Percentiles rank a stretch among this genome's conserved stretches.
Conservation (phyloP, 306 rosid genomes). For the Neltuma alba region DNA sequence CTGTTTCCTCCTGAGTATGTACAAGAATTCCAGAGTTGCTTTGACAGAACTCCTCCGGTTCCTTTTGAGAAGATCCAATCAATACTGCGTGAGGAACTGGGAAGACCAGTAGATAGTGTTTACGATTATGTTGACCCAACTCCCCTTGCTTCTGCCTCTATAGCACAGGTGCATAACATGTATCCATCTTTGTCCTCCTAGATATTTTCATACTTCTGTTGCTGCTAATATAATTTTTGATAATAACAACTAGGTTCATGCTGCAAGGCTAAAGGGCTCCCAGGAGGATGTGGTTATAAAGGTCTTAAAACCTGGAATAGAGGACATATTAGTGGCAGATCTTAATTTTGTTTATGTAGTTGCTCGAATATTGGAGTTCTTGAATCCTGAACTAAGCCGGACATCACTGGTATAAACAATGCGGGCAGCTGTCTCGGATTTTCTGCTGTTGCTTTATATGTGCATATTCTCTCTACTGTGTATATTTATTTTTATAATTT, state of each 20-base stretch:
- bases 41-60: constrained; percentile 89
- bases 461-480: constrained; percentile 15
- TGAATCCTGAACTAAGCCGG: constrained; percentile 90
- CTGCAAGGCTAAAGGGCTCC: constrained; percentile 88
- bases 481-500: not conserved
- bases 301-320: constrained; percentile 96
- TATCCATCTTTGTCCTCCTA: constrained; percentile 27
- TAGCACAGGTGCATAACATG: constrained; percentile 72
- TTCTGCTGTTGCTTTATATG: constrained; percentile 15
- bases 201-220: not conserved
- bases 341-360: constrained; percentile 87
- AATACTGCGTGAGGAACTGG: constrained; percentile 73
- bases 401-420: constrained; percentile 72
- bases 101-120: constrained; percentile 83
- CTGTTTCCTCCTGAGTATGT: constrained; percentile 92
- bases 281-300: constrained; percentile 93
- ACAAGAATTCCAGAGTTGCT: constrained; percentile 94
- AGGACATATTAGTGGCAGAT: constrained; percentile 91
- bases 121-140: constrained; percentile 83
- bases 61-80: constrained; percentile 76
- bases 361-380: constrained; percentile 89
- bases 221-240: constrained; percentile 32
- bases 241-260: constrained; percentile 72
- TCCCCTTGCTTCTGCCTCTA: constrained; percentile 94
- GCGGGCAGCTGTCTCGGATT: constrained; percentile 17